These are phyloP conservation scores for Lentinula lateritia DNA, from an alignment of 768 basidiomycete species.

Conservation along the genomic window DNA sequence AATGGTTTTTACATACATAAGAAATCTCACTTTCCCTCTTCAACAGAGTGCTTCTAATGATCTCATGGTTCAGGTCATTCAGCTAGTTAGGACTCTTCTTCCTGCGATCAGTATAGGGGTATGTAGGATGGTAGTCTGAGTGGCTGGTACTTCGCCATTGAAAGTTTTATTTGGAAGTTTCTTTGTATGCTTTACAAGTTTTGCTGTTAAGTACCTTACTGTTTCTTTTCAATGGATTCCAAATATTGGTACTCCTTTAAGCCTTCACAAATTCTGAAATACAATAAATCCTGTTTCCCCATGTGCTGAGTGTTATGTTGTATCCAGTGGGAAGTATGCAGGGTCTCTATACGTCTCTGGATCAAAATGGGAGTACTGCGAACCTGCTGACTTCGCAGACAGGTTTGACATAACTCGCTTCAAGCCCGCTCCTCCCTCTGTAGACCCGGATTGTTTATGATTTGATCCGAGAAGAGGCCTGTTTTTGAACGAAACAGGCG, in stretches of 20 bases:
- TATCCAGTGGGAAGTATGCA: background rate
- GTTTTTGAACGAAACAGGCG: background rate
- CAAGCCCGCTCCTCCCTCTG: background rate
- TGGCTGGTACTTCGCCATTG: too few species aligned
- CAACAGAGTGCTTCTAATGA: conserved; percentile 15
- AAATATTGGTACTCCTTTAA: too few species aligned
- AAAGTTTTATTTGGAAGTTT: too few species aligned
- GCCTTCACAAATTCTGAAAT: too few species aligned
- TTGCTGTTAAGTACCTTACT: too few species aligned
- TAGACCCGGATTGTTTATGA: background rate
- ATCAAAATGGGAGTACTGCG: conserved; percentile 4
- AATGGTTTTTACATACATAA: background rate
- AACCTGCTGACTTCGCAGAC: background rate
- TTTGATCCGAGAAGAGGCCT: background rate
- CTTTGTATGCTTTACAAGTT: too few species aligned
- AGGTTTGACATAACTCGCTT: background rate
- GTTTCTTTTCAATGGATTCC: too few species aligned
- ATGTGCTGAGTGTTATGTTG: background rate
- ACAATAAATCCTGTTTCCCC: too few species aligned
- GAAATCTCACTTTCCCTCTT: background rate
- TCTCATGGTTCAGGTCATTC: background rate
- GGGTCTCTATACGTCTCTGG: conserved; percentile 4
- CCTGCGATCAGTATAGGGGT: too few species aligned
- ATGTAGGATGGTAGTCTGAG: background rate
- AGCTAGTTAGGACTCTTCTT: too few species aligned